phyloP scores from a whole-genome alignment of 75 land plant species.

The Sequoiadendron giganteum region DNA sequence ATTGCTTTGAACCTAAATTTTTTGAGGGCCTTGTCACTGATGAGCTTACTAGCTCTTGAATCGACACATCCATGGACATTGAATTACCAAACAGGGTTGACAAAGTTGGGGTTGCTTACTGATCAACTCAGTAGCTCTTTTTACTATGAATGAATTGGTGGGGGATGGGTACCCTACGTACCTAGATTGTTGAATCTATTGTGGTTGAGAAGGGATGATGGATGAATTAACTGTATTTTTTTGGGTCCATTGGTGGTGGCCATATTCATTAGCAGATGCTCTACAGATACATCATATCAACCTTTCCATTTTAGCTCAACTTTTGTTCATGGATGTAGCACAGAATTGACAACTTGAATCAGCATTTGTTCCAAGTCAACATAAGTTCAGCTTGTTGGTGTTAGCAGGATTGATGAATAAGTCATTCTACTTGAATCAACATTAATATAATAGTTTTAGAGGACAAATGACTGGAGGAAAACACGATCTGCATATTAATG shows the following conservation, averaged over 20 bases:
- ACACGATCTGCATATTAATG: not conserved
- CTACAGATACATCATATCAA: constrained; percentile 46
- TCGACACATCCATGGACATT: constrained; percentile 21
- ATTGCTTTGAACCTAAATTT: constrained; percentile 11
- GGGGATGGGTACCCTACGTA: constrained; percentile 43
- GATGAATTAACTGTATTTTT: constrained; percentile 10
- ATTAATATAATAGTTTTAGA: too few relatives aligned
- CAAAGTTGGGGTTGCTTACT: constrained; percentile 25
- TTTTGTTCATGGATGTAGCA: not conserved
- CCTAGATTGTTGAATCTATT: constrained; percentile 21
- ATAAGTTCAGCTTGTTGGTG: not conserved
- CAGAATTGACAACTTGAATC: not conserved
- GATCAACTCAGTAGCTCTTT: too few relatives aligned
- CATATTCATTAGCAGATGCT: constrained; percentile 38
- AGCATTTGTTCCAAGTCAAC: not conserved
- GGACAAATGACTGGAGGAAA: too few relatives aligned
- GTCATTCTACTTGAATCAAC: not conserved
- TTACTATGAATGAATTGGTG: constrained; percentile 28
- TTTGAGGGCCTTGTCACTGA: constrained; percentile 12
- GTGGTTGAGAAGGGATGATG: constrained; percentile 17
- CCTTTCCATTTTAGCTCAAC: constrained; percentile 27
- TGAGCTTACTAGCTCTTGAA: constrained; percentile 37
- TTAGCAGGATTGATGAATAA: not conserved
- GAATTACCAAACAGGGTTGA: constrained; percentile 23
- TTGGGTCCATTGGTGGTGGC: constrained; percentile 18